These are phyloP conservation scores for Aspergillus taichungensis DNA, from an alignment of 495 filamentous ascomycete species.

Conservation along the genomic window DNA sequence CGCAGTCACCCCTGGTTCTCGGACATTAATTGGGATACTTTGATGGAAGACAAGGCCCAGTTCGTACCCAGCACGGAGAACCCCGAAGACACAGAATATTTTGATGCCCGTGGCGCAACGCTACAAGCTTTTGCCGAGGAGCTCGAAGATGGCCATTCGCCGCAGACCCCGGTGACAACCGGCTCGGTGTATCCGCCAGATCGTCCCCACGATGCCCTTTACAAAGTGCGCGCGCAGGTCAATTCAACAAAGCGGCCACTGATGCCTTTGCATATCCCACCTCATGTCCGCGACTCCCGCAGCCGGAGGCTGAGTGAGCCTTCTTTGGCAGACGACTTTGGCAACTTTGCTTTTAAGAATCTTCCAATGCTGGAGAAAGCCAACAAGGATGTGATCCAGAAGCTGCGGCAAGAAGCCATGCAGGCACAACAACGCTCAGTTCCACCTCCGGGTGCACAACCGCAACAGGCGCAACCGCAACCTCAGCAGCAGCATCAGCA, in stretches of 20 bases:
- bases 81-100: slow-evolving; percentile 96
- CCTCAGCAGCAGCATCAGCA: slow-evolving; percentile 31
- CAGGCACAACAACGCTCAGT: slow-evolving; percentile 48
- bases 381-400: slow-evolving; percentile 97
- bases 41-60: slow-evolving; percentile 85
- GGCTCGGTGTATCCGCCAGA: slow-evolving; percentile 47
- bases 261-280: slow-evolving; percentile 93
- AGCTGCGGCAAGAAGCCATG: slow-evolving; percentile 80
- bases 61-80: slow-evolving; percentile 92
- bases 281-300: slow-evolving; percentile 78
- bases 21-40: slow-evolving; percentile 78
- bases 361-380: slow-evolving; percentile 93
- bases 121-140: slow-evolving; percentile 86
- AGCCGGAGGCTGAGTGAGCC: slow-evolving; percentile 87
- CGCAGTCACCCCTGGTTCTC: slow-evolving; percentile 82
- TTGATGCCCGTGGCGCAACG: slow-evolving; percentile 84
- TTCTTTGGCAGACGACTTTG: slow-evolving; percentile 82
- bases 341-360: slow-evolving; percentile 94
- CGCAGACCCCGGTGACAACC: slow-evolving; percentile 44
- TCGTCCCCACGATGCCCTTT: slow-evolving; percentile 88
- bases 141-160: slow-evolving; percentile 78
- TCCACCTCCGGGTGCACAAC: slow-evolving; percentile 6
- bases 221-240: slow-evolving; percentile 77
- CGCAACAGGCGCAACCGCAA: not conserved
- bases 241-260: slow-evolving; percentile 76